phyloP scores from a whole-genome alignment of 2,329 filamentous ascomycete genomes.

The Sclerotinia sclerotiorum region DNA sequence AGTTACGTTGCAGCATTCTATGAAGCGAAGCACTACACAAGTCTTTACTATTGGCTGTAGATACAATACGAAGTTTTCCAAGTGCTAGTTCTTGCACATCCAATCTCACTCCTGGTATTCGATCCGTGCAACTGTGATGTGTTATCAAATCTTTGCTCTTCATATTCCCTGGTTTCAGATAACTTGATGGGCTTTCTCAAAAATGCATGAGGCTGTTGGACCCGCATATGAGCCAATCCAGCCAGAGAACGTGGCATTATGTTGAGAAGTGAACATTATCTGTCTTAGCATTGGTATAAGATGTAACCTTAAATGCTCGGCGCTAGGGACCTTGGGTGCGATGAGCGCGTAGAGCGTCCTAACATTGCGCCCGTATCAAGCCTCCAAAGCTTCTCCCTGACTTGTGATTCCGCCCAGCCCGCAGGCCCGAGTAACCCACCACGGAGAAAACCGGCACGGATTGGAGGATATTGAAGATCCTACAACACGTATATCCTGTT shows the following conservation, averaged over 20 bases:
- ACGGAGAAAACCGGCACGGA: background rate
- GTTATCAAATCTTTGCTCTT: background rate
- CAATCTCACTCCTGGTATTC: background rate
- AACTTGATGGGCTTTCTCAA: background rate
- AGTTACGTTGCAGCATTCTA: constrained; percentile 24
- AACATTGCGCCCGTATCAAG: background rate
- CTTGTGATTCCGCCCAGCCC: background rate
- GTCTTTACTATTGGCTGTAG: constrained; percentile 7
- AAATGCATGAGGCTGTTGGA: background rate
- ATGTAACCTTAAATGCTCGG: background rate
- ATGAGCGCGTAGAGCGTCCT: background rate
- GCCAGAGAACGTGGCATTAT: background rate
- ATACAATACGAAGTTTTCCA: constrained; percentile 16
- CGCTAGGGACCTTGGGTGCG: background rate
- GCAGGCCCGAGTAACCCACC: background rate
- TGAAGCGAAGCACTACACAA: constrained; percentile 22
- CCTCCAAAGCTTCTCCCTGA: background rate
- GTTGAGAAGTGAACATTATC: background rate
- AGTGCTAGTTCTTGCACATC: background rate
- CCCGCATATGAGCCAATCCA: background rate
- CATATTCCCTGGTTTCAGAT: background rate
- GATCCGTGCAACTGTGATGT: constrained; percentile 2
- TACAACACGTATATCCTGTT: background rate
- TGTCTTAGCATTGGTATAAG: constrained; percentile 1
- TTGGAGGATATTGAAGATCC: background rate